phyloP scores from a whole-genome alignment of 441 rosid genomes.

The Corymbia calophylla region DNA sequence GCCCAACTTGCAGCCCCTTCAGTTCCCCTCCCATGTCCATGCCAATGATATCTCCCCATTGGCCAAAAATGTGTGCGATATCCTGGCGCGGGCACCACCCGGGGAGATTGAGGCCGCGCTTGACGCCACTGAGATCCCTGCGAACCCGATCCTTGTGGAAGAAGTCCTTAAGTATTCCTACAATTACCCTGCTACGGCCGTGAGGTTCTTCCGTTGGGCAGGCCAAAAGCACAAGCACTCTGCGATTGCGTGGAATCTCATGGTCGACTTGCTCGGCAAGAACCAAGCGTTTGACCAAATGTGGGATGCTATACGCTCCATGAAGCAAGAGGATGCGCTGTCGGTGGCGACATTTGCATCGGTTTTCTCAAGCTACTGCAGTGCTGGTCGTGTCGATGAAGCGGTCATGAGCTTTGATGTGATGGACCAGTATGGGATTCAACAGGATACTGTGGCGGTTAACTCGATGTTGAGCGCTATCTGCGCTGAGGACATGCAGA shows the following conservation, averaged over 20 bases:
- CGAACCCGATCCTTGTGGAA: constrained; percentile 25
- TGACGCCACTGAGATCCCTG: constrained; percentile 16
- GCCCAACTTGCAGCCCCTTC: constrained; percentile 8
- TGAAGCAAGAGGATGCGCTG: constrained; percentile 32
- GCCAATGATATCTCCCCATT: constrained; percentile 18
- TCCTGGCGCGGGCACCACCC: constrained; percentile 19
- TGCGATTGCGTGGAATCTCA: constrained; percentile 35
- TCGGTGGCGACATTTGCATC: constrained; percentile 28
- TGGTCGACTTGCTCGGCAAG: constrained; percentile 57
- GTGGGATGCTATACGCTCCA: constrained; percentile 55
- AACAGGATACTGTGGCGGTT: constrained; percentile 35
- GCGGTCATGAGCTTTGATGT: constrained; percentile 50
- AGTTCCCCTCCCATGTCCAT: constrained; percentile 14
- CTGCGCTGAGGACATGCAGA: constrained; percentile 27
- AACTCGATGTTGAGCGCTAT: constrained; percentile 48
- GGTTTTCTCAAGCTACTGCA: constrained; percentile 38
- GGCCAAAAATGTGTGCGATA: constrained; percentile 23
- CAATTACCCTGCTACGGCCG: constrained; percentile 24
- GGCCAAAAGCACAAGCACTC: constrained; percentile 24
- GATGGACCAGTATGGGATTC: constrained; percentile 37
- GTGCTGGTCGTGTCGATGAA: constrained; percentile 27
- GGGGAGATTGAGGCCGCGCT: constrained; percentile 32
- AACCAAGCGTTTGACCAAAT: constrained; percentile 39
- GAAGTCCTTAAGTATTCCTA: constrained; percentile 40
- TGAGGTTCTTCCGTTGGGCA: constrained; percentile 53